phyloP scores from a whole-genome alignment of 352 stramenopile species.

The Phytophthora pseudosyringae region DNA sequence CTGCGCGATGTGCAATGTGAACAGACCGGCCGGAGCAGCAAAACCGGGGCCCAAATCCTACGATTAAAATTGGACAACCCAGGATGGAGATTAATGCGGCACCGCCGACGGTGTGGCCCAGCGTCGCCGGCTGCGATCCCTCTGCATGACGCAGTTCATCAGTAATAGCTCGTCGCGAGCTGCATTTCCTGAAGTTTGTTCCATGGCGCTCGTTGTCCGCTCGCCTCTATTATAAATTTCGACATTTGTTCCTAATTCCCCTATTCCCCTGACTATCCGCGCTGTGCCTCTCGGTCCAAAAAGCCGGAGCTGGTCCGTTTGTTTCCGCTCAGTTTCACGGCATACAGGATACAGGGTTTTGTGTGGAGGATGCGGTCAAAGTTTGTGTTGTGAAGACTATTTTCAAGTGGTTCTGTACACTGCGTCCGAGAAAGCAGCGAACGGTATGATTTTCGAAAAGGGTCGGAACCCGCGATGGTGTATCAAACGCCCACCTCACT shows the following conservation, averaged over 20 bases:
- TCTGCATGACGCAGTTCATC: not conserved
- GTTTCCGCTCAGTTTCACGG: conserved; percentile 15
- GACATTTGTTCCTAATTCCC: conserved; percentile 4
- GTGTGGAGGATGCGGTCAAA: not conserved
- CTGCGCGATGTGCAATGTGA: conserved; percentile 20
- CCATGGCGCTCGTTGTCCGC: not conserved
- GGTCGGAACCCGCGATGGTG: conserved; percentile 9
- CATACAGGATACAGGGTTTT: conserved; percentile 1
- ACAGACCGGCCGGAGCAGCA: conserved; percentile 13
- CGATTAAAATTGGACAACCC: conserved; percentile 8
- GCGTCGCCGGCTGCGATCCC: not conserved
- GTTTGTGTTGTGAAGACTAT: not conserved
- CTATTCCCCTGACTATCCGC: conserved; percentile 27
- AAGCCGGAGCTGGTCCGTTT: conserved; percentile 20
- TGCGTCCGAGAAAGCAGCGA: not conserved
- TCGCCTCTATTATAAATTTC: not conserved
- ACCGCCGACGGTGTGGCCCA: conserved; percentile 11
- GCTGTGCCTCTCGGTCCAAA: conserved; percentile 1
- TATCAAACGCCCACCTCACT: conserved; percentile 20
- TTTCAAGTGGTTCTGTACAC: not conserved
- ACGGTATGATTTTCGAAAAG: conserved; percentile 13
- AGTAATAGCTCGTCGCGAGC: not conserved
- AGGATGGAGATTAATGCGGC: conserved; percentile 22
- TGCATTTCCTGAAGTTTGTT: conserved; percentile 6
- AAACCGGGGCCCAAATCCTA: conserved; percentile 12